Evolutionary conservation across 1,284 basidiomycete genomes (phyloP).

Genomic region (Irpex sp.): DNA sequence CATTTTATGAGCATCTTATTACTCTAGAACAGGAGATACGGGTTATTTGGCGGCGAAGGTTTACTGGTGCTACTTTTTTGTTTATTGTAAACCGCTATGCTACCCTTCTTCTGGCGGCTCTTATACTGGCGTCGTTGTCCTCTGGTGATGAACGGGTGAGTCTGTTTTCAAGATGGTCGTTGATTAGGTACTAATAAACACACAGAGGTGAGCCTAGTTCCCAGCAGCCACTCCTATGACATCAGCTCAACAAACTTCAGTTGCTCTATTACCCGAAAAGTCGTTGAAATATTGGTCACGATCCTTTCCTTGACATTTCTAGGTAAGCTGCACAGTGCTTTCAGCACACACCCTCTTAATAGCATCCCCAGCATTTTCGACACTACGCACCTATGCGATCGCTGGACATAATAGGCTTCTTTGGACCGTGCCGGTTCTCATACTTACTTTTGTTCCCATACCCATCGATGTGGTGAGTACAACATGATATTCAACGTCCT

Average conservation of each 20-base stretch:
- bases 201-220: neutral
- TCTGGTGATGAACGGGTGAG: neutral
- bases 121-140: neutral
- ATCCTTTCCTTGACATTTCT: neutral
- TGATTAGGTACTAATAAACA: neutral
- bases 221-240: neutral
- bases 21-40: slow-evolving; percentile 10
- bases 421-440: neutral
- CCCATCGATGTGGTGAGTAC: neutral
- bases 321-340: neutral
- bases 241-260: neutral
- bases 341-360: neutral
- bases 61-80: slow-evolving; percentile 6
- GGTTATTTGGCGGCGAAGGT: slow-evolving; percentile 11
- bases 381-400: neutral
- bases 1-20: slow-evolving; percentile 11
- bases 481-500: too few relatives aligned
- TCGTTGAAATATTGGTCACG: neutral
- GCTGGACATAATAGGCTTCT: neutral
- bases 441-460: neutral
- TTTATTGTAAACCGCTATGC: slow-evolving; percentile 16
- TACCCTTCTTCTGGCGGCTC: neutral
- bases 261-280: neutral
- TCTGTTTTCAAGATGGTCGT: neutral
- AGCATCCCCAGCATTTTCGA: neutral